A percentile compares a stretch with the other conserved stretches of the same genome.
Evolutionary conservation across 495 filamentous ascomycete species (phyloP).

Genomic region (Darksidea phi): DNA sequence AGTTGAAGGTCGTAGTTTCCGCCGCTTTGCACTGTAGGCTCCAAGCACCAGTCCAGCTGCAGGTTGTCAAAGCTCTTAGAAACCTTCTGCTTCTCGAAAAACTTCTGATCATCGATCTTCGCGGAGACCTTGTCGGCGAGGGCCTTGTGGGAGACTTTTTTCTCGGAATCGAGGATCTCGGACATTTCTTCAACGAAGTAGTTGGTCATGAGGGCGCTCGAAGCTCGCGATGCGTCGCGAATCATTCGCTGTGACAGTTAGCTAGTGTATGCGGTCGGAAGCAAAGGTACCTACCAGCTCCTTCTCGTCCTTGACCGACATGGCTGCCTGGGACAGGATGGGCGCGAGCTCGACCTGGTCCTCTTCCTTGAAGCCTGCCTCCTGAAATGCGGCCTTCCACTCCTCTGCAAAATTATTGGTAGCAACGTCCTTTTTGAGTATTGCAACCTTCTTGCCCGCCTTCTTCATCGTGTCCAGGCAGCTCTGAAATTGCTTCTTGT

Average conservation of each 20-base stretch:
- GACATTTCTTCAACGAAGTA: slow-evolving; percentile 99
- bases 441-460: slow-evolving; percentile 86
- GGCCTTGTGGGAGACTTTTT: slow-evolving; percentile 87
- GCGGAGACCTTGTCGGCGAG: slow-evolving; percentile 79
- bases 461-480: slow-evolving; percentile 81
- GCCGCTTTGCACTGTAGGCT: slow-evolving; percentile 91
- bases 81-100: slow-evolving; percentile 84
- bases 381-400: slow-evolving; percentile 76
- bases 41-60: slow-evolving; percentile 90
- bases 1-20: slow-evolving; percentile 89
- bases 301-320: slow-evolving; percentile 94
- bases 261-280: neutral
- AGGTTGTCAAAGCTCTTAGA: slow-evolving; percentile 83
- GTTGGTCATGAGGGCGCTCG: slow-evolving; percentile 84
- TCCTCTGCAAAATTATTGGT: slow-evolving; percentile 91
- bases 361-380: slow-evolving; percentile 71
- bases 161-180: slow-evolving; percentile 86
- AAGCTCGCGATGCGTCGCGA: slow-evolving; percentile 87
- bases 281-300: slow-evolving; percentile 62
- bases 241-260: slow-evolving; percentile 64
- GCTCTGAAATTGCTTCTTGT: slow-evolving; percentile 79
- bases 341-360: slow-evolving; percentile 85
- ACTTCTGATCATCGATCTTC: slow-evolving; percentile 90
- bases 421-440: slow-evolving; percentile 77
- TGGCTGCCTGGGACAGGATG: slow-evolving; percentile 75